phyloP scores from a whole-genome alignment of 2,329 filamentous ascomycete species.

The Aspergillus fumigatus region DNA sequence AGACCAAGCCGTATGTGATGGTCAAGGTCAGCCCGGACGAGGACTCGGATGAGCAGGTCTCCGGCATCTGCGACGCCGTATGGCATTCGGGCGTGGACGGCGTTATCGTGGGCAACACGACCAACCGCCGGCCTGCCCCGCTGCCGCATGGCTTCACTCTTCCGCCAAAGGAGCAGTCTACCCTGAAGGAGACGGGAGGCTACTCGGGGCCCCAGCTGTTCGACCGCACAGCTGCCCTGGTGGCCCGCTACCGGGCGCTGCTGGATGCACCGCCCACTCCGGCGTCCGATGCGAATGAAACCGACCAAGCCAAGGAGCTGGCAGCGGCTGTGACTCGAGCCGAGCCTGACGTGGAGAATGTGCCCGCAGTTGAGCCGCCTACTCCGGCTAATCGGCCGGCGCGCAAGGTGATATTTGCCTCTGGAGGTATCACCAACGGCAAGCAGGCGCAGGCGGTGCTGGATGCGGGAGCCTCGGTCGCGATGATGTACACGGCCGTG shows the following conservation, averaged over 20 bases:
- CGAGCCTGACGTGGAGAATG: slow-evolving; percentile 19
- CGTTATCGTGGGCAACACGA: slow-evolving; percentile 96
- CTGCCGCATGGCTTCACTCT: slow-evolving; percentile 64
- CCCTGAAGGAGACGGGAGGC: slow-evolving; percentile 74
- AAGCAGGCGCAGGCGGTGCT: slow-evolving; percentile 76
- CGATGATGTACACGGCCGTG: slow-evolving; percentile 83
- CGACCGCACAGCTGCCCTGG: slow-evolving; percentile 69
- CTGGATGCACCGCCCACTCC: slow-evolving; percentile 51
- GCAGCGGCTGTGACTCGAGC: slow-evolving; percentile 10
- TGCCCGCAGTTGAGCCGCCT: slow-evolving; percentile 13
- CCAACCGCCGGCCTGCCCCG: slow-evolving; percentile 70
- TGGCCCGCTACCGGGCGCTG: slow-evolving; percentile 70
- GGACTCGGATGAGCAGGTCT: slow-evolving; percentile 76
- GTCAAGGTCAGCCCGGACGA: slow-evolving; percentile 98
- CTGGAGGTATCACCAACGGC: slow-evolving; percentile 86
- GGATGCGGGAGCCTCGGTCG: slow-evolving; percentile 83
- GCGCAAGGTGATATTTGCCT: slow-evolving; percentile 85
- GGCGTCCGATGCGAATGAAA: slow-evolving; percentile 5
- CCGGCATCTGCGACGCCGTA: slow-evolving; percentile 82
- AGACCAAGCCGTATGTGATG: slow-evolving; percentile 77
- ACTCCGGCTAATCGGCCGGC: slow-evolving; percentile 12
- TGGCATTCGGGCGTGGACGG: slow-evolving; percentile 83
- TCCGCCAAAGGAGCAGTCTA: slow-evolving; percentile 60
- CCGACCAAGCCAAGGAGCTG: slow-evolving; percentile 10
- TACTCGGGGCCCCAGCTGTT: slow-evolving; percentile 91